Percentiles rank a stretch among this genome's conserved stretches.
These are phyloP conservation scores for Anthracocystis panici-leucophaei DNA, from an alignment of 1,284 basidiomycete genomes.

Conservation along the genomic window DNA sequence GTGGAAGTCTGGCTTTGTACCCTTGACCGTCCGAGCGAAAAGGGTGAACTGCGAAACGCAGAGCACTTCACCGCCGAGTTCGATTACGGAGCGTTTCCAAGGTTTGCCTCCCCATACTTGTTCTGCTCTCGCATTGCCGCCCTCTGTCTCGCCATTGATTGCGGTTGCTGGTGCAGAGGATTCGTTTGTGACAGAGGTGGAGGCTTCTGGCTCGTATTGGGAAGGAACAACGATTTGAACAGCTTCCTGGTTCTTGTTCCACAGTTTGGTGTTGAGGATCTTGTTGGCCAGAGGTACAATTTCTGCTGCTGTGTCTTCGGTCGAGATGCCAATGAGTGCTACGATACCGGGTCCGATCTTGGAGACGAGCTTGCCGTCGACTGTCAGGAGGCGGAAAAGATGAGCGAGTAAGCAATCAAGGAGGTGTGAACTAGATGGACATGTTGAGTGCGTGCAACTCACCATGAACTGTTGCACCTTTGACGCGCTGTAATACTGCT, in stretches of 20 bases:
- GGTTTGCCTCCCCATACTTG: slow-evolving; percentile 61
- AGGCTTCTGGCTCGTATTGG: slow-evolving; percentile 41
- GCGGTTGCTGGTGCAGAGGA: background rate
- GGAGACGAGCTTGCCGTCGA: slow-evolving; percentile 62
- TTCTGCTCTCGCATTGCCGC: slow-evolving; percentile 32
- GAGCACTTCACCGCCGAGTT: slow-evolving; percentile 63
- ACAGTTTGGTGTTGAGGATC: slow-evolving; percentile 61
- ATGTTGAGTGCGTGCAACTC: slow-evolving; percentile 2
- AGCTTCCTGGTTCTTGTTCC: slow-evolving; percentile 60
- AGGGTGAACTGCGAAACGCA: slow-evolving; percentile 68
- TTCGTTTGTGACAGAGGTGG: background rate
- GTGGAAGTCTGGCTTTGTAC: slow-evolving; percentile 68
- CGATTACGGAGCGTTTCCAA: slow-evolving; percentile 61
- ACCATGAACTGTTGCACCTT: slow-evolving; percentile 65
- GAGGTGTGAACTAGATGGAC: background rate
- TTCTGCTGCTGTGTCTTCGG: slow-evolving; percentile 61
- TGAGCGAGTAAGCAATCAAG: background rate
- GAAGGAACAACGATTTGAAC: slow-evolving; percentile 35
- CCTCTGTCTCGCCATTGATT: background rate
- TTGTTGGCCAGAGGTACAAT: slow-evolving; percentile 53
- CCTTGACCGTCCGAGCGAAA: slow-evolving; percentile 63
- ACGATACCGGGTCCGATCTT: slow-evolving; percentile 66
- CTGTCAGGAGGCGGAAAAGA: slow-evolving; percentile 17
- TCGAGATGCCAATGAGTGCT: slow-evolving; percentile 62
- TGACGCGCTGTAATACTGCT: slow-evolving; percentile 67